phyloP scores from a whole-genome alignment of 2,329 filamentous ascomycete species.

The Penicillium sclerotigenum region DNA sequence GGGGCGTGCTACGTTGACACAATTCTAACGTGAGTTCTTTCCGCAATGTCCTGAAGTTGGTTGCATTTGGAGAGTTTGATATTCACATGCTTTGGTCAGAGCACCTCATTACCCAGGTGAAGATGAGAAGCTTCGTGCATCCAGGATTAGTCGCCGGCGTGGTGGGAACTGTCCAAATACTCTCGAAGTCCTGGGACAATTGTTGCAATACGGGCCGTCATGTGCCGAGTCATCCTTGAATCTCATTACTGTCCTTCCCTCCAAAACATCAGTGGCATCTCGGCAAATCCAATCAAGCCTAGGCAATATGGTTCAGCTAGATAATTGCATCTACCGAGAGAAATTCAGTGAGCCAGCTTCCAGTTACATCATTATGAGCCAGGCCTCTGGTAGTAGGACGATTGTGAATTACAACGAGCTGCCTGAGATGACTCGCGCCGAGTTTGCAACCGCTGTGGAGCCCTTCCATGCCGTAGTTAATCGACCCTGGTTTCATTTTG shows the following conservation, averaged over 20 bases:
- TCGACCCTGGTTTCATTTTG: slow-evolving; percentile 66
- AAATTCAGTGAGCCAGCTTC: slow-evolving; percentile 58
- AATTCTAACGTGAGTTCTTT: slow-evolving; percentile 56
- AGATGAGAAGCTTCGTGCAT: slow-evolving; percentile 70
- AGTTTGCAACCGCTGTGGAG: slow-evolving; percentile 54
- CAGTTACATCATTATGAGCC: slow-evolving; percentile 66
- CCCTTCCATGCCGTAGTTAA: slow-evolving; percentile 34
- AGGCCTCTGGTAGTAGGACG: slow-evolving; percentile 59
- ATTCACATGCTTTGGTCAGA: slow-evolving; percentile 15
- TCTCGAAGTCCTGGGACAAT: slow-evolving; percentile 66
- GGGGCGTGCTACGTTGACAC: slow-evolving; percentile 71
- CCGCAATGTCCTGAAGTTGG: not conserved
- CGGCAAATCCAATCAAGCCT: slow-evolving; percentile 56
- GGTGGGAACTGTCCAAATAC: slow-evolving; percentile 73
- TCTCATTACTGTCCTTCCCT: slow-evolving; percentile 53
- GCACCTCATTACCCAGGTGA: slow-evolving; percentile 61
- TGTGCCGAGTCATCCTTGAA: slow-evolving; percentile 27
- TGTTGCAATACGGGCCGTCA: slow-evolving; percentile 38
- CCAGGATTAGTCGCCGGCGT: slow-evolving; percentile 56
- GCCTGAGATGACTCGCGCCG: slow-evolving; percentile 62
- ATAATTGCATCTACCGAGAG: slow-evolving; percentile 59
- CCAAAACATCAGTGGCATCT: slow-evolving; percentile 50
- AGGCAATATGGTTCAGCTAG: slow-evolving; percentile 48
- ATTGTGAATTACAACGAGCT: slow-evolving; percentile 68
- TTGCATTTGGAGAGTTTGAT: not conserved